Base-by-base conservation (phyloP, 345 rosid species). In the Pelargonium nanum region DNA sequence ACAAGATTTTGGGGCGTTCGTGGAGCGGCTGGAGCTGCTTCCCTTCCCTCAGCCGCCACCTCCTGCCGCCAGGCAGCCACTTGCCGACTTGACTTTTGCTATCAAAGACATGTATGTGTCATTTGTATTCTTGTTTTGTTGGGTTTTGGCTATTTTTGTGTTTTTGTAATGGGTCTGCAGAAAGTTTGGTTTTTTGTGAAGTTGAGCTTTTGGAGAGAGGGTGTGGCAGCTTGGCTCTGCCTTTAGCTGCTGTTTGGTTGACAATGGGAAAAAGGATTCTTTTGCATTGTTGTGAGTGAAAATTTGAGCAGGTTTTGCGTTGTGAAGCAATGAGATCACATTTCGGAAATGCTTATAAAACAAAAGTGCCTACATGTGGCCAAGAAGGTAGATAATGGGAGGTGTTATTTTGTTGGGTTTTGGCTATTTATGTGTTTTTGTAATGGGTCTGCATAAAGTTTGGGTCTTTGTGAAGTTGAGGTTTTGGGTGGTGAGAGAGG, bases 1-100 rank as follows among this genome's bases (percentile, higher is more conserved):
- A 61, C 78, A 67, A 28, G 91, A 87, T 75, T 89, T 83, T 30
- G 91, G 95, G 22, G 96, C 95, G 60, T 89, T 92, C 57, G 32
- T 92, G 22, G 73, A 85, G 69, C 83, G 83, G 61, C 80, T 92
- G 59, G 82, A 83, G 71, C 79, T 89, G 19, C 72, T 80, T 65
- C 91, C 95, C 26, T 83, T 75, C 32, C 85, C 96, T 68, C 96
- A 84, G 63, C 91, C 87, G 28, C 91, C 95, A 61, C 95, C 98
- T 22, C 96, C 98, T 8, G 89, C 96, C 23, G 86, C 94, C 22
- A 77, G 59, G 53, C 96, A 77, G 73, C 68, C 83, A 4, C 89
- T 92, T 21, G 72, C 88, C 13, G 85, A 73, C 44, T 84, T 89
- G 34, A 79, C 85, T n/a, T 89, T 92, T 66, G 86, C 98, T 65